Conservation (phyloP, 2,329 filamentous ascomycete species). For the Chrysosporium keratinophilum region DNA sequence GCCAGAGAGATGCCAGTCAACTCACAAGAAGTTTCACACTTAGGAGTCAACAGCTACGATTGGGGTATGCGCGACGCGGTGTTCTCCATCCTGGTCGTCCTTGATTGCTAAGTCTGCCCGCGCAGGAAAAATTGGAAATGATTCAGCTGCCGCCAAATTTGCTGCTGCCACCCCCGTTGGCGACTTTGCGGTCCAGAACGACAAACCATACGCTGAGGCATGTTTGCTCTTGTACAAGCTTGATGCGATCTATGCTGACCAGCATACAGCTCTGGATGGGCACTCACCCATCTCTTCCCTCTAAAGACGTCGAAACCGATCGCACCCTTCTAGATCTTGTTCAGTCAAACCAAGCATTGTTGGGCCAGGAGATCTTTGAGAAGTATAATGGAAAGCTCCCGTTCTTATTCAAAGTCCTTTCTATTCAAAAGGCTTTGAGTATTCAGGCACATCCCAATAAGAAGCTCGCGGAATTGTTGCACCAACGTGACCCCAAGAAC, state of each 20-base stretch:
- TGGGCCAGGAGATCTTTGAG: constrained; percentile 61
- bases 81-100: constrained; percentile 20
- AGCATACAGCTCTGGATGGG: constrained; percentile 84
- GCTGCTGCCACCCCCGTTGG: constrained; percentile 70
- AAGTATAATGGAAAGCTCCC: constrained; percentile 75
- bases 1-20: neutral
- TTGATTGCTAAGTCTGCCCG: constrained; percentile 23
- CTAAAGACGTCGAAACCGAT: constrained; percentile 74
- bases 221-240: constrained; percentile 16
- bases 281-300: constrained; percentile 90
- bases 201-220: constrained; percentile 92
- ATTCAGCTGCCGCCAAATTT: constrained; percentile 81
- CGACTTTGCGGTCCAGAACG: constrained; percentile 65
- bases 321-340: constrained; percentile 80
- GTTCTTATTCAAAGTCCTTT: constrained; percentile 96
- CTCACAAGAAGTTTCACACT: neutral
- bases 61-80: constrained; percentile 54
- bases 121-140: constrained; percentile 69
- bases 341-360: constrained; percentile 71
- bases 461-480: constrained; percentile 79
- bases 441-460: constrained; percentile 98
- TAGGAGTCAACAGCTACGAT: constrained; percentile 95
- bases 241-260: constrained; percentile 14
- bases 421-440: constrained; percentile 87
- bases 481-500: constrained; percentile 77